Base-by-base conservation (phyloP, 371 early-diverging fungal species). In the Mortierella sp. region DNA sequence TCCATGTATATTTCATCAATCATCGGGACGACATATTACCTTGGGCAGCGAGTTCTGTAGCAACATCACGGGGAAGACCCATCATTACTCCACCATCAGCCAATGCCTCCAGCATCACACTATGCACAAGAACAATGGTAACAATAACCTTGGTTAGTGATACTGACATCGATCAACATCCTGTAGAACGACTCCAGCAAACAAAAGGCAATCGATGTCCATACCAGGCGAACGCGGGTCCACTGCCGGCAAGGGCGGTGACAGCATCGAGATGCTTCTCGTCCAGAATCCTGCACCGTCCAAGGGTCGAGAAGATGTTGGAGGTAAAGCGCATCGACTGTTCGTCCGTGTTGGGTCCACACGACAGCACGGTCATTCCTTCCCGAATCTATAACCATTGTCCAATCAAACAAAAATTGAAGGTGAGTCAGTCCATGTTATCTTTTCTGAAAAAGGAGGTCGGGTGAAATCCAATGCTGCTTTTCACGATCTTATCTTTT, bases 81-180 rank as follows among this genome's bases (percentile, higher is more conserved):
- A 91, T 90, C 89, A 90, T 89, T 4, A 91, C 91, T 35, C 91
- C 91, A 29, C 91, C 91, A 82, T 91, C 91, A 27, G 91, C 91
- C 35, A 91, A 68, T 0, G 91, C 89, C 55, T 91, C 91, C n/a
- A 91, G 76, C 77, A 91, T 87, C 1, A 91, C 90, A 70, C 91
- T 90, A 78, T 38, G 2, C 18, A 18, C 46, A 43, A 46, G 0
- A 46, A 44, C 38, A 44, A 51, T 27, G 27, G 4, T 43, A 10
- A 4, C 46, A 46, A 27, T 0, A 70, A 7, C 18, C 16, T 27
- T 24, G 29, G 14, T 71, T 44, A 71, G n/a, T 4, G 27, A 12
- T 8, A 71, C 24, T 32, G 18, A 18, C 8, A 10, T 11, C 46
- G 14, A 44, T 12, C 46, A 27, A 27, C 24, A 32, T 43, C 35